Evolutionary conservation across 2,329 filamentous ascomycete species (phyloP).

Genomic region (Cylindrodendrum hubeiense): DNA sequence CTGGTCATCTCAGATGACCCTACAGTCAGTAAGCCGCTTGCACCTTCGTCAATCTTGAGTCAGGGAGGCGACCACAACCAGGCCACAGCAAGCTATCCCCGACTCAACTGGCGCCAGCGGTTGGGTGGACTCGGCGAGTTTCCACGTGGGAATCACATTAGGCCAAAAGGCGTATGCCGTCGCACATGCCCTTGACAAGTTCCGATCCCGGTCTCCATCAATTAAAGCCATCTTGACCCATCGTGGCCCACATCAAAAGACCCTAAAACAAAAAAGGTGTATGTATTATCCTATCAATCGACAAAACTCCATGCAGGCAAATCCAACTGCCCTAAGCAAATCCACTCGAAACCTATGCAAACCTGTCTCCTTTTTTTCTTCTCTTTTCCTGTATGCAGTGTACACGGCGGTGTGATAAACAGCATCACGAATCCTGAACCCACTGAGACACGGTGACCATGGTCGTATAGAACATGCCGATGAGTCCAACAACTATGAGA

Average conservation of each 20-base stretch:
- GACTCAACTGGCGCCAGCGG: background rate
- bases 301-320: constrained; percentile 5
- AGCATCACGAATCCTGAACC: constrained; percentile 41
- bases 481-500: constrained; percentile 72
- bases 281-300: background rate
- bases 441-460: constrained; percentile 64
- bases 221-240: constrained; percentile 13
- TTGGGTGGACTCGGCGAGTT: background rate
- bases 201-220: constrained; percentile 14
- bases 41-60: background rate
- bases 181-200: background rate
- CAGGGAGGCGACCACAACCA: background rate
- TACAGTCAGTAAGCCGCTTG: background rate
- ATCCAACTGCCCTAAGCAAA: constrained; percentile 8
- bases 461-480: constrained; percentile 81
- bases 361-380: constrained; percentile 6
- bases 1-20: background rate
- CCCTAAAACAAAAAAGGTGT: background rate
- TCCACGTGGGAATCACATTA: constrained; percentile 19
- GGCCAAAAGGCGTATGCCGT: constrained; percentile 24
- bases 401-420: background rate
- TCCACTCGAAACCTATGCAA: background rate
- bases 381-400: background rate
- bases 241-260: constrained; percentile 6
- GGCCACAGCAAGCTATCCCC: background rate